These are phyloP conservation scores for Suhomyces sp. DNA, from an alignment of 805 yeast species.

Conservation along the genomic window DNA sequence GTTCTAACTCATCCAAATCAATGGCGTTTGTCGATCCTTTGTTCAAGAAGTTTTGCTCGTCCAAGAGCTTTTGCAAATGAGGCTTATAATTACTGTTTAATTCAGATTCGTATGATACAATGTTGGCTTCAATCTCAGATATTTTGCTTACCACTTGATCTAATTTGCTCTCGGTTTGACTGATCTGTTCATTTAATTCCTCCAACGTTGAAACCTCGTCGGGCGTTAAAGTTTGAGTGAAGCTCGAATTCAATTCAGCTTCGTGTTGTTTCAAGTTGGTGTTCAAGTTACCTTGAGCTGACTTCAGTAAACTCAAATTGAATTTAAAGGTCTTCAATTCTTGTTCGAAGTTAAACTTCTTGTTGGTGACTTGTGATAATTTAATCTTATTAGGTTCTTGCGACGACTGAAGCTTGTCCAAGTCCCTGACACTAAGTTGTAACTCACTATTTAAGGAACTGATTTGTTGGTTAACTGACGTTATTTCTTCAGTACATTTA, in stretches of 20 bases:
- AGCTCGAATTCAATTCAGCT: constrained; percentile 51
- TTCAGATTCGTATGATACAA: constrained; percentile 51
- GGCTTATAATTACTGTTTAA: constrained; percentile 58
- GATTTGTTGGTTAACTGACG: constrained; percentile 48
- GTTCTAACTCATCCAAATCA: constrained; percentile 14
- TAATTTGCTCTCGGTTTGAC: constrained; percentile 38
- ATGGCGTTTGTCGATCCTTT: constrained; percentile 5
- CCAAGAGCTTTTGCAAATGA: constrained; percentile 25
- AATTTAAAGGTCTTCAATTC: constrained; percentile 34
- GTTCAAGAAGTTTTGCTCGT: constrained; percentile 7
- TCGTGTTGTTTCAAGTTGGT: constrained; percentile 43
- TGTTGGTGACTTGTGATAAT: constrained; percentile 39
- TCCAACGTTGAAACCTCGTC: constrained; percentile 47
- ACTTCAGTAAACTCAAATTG: constrained; percentile 32
- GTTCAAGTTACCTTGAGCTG: constrained; percentile 30
- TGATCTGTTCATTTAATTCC: constrained; percentile 32
- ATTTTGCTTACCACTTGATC: constrained; percentile 38
- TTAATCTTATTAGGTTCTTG: constrained; percentile 45
- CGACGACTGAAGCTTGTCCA: constrained; percentile 42
- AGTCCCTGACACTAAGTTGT: constrained; percentile 28
- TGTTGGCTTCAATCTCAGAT: constrained; percentile 44
- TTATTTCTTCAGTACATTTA: constrained; percentile 36
- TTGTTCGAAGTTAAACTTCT: constrained; percentile 43
- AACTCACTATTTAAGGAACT: constrained; percentile 48
- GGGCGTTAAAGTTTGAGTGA: constrained; percentile 48